Evolutionary conservation across 257 asterid species (phyloP), one percentile per base, ranked within the genome.

Genomic region (Nicotiana tabacum): DNA sequence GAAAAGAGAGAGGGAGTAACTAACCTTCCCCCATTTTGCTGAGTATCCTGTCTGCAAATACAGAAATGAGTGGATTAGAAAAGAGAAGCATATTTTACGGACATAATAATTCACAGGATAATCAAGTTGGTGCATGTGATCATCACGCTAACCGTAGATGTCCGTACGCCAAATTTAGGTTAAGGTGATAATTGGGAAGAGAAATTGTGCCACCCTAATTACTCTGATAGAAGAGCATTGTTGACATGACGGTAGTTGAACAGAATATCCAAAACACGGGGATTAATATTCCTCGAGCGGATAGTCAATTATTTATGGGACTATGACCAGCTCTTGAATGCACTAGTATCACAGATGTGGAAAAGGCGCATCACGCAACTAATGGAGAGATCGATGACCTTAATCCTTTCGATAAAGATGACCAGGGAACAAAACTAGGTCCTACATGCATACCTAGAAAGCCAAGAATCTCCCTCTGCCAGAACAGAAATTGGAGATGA

Each of bases 21-120:
- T 92, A 91, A 94, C 98, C 98, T 94, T 93, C 96, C 84, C 98
- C 98, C 89, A 94, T 91, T 92, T 92, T 90, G 93, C 91, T 86
- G 84, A 93, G 96, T 85, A 94, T 93, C 87, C 92, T 94, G 92
- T 93, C 98, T 94, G 97, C 62, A 82, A 70, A 81, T 85, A 60
- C 86, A 67, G 24, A 81, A 83, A 70, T 66, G 85, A 85, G 72
- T 80, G 68, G 65, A 82, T 57, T 76, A 80, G 72, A 56, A 53
- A 72, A 74, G 62, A 70, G 78, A 43, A 70, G 33, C 60, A 43
- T 39, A 43, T 43, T 43, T 68, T 70, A 11, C 7, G 0, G 12
- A 43, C 60, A 70, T 43, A 10, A 70, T 5, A 39, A 18, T 70
- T 70, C 51, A 24, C 24, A 13, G 61, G 24, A 74, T 48, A 46